Evolutionary conservation across 306 rosid genomes (phyloP).

Genomic region (Senna tora): DNA sequence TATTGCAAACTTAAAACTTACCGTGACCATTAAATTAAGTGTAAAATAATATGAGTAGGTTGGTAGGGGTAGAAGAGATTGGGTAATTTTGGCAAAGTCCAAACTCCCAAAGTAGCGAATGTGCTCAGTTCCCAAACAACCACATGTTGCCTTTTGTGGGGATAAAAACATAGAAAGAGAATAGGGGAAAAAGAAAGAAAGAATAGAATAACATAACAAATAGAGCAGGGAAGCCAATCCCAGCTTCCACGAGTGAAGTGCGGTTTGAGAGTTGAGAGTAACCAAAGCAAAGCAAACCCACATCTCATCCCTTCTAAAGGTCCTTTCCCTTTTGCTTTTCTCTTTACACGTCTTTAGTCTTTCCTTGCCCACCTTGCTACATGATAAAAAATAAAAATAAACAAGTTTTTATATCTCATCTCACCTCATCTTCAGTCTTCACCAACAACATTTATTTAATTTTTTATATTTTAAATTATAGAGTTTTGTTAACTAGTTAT

Average conservation of each 20-base stretch:
- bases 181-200: no score
- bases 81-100: constrained; percentile 13
- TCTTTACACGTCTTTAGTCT: neutral
- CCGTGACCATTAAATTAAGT: neutral
- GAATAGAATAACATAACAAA: neutral
- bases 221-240: neutral
- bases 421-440: no score
- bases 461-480: no score
- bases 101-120: constrained; percentile 11
- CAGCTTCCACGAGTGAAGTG: constrained; percentile 17
- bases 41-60: neutral
- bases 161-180: neutral
- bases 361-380: neutral
- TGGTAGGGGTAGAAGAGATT: constrained; percentile 27
- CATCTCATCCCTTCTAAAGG: constrained; percentile 50
- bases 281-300: neutral
- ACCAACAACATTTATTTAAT: no score
- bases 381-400: no score
- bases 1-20: neutral
- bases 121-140: neutral
- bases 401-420: no score
- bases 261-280: neutral
- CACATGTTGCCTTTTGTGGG: constrained; percentile 6
- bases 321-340: constrained; percentile 26
- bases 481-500: no score